Base-by-base conservation (phyloP, 495 filamentous ascomycete species). In the Xylaria telfairii region DNA sequence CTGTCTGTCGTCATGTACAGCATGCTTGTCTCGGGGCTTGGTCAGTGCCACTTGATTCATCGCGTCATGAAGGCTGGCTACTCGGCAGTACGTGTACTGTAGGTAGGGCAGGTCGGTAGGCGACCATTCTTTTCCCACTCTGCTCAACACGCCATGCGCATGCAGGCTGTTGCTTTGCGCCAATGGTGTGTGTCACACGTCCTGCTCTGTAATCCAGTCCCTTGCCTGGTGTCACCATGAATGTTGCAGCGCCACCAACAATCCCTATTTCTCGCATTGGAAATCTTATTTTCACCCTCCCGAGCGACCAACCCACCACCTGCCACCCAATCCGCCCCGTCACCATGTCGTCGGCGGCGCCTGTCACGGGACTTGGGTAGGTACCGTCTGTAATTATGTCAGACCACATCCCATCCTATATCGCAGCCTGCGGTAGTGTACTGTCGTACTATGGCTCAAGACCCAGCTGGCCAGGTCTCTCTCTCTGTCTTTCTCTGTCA, bases 291-390 rank as follows among this genome's bases (percentile, higher is more conserved):
- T 59, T 59, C 56, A 54, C 24, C 51, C 51, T 54, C 26, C 49
- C 4, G 8, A 3, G 10, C 24, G 2, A 4, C 53, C 53, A 57
- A 57, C 53, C 53, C 53, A 34, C 30, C 44, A 46, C 15, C 30
- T 5, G 19, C 28, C 12, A 53, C 7, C 19, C n/a, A 19, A 1
- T 7, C 5, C 32, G 15, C 49, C 3, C 53, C 24, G 12, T 51
- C 44, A 41, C 37, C 53, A 67, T 68, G 53, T 47, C 46, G 46
- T 69, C 67, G 41, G 67, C 67, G 67, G 57, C 57, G 46, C 32
- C 28, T 9, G 44, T 63, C 44, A 63, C 32, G 57, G 59, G 42
- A 51, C 54, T 21, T 66, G 46, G 8, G 5, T n/a, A n/a, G n/a
- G n/a, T n/a, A n/a, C n/a, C n/a, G n/a, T 2, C 24, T 54, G 51